Conservation (phyloP, 2,329 filamentous ascomycete genomes). For the Diaporthe eres region DNA sequence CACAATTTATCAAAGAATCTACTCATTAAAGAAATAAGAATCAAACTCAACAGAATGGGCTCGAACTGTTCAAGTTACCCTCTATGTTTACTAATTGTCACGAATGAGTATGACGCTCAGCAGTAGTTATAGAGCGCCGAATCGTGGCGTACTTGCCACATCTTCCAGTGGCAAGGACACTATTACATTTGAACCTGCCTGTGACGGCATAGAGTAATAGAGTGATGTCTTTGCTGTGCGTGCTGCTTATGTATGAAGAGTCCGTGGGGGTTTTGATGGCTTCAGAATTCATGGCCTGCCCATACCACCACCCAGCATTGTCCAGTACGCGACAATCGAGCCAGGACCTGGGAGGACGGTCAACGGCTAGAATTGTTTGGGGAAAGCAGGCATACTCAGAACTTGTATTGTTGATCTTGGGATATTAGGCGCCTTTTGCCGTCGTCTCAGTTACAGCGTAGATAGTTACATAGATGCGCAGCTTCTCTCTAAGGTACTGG, state of each 20-base stretch:
- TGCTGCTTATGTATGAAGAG: background rate
- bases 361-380: background rate
- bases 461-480: background rate
- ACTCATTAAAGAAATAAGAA: background rate
- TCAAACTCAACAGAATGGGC: background rate
- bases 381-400: background rate
- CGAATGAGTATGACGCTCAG: background rate
- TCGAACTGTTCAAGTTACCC: background rate
- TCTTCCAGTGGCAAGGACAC: background rate
- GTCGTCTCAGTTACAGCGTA: background rate
- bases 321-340: background rate
- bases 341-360: background rate
- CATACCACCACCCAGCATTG: background rate
- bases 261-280: background rate
- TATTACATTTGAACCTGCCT: background rate
- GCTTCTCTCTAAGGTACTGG: background rate
- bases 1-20: background rate
- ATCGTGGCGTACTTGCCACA: background rate
- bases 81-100: background rate
- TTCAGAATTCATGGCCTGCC: background rate
- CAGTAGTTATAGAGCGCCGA: background rate
- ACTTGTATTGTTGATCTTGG: too few relatives aligned
- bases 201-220: background rate
- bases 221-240: background rate
- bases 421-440: background rate